phyloP scores from a whole-genome alignment of 2,329 filamentous ascomycete genomes.

The Hypomyces perniciosus region DNA sequence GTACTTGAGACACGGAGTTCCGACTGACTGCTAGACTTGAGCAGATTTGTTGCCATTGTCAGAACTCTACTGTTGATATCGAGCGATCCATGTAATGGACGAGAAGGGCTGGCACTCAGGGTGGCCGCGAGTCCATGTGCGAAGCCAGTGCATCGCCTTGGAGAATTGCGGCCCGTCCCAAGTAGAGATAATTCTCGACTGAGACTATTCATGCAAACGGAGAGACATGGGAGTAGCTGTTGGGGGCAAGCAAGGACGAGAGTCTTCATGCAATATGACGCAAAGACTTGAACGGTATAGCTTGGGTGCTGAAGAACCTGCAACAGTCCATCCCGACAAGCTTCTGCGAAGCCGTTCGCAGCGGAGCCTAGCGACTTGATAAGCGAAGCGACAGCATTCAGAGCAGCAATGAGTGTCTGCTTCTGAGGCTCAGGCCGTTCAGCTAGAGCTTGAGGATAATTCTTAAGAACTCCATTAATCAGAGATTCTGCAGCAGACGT shows the following conservation, averaged over 20 bases:
- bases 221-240: slow-evolving; percentile 83
- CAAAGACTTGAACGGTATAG: slow-evolving; percentile 90
- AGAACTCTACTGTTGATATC: slow-evolving; percentile 91
- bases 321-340: slow-evolving; percentile 77
- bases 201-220: slow-evolving; percentile 94
- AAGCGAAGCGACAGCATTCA: slow-evolving; percentile 74
- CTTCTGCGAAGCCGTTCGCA: slow-evolving; percentile 69
- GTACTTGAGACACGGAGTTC: slow-evolving; percentile 87
- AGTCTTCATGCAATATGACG: slow-evolving; percentile 75
- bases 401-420: slow-evolving; percentile 69
- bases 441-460: slow-evolving; percentile 84
- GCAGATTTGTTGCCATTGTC: slow-evolving; percentile 80
- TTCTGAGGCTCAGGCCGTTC: slow-evolving; percentile 87
- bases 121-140: slow-evolving; percentile 87
- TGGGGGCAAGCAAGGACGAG: slow-evolving; percentile 90
- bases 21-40: slow-evolving; percentile 88
- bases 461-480: slow-evolving; percentile 84
- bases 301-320: slow-evolving; percentile 91
- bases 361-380: slow-evolving; percentile 78
- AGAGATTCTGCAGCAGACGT: slow-evolving; percentile 73
- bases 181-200: slow-evolving; percentile 78
- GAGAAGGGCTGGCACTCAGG: slow-evolving; percentile 79
- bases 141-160: slow-evolving; percentile 80
- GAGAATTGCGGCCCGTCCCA: slow-evolving; percentile 67
- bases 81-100: slow-evolving; percentile 88